Base-by-base conservation (phyloP, 2,329 filamentous ascomycete genomes). In the Talaromyces sp. region DNA sequence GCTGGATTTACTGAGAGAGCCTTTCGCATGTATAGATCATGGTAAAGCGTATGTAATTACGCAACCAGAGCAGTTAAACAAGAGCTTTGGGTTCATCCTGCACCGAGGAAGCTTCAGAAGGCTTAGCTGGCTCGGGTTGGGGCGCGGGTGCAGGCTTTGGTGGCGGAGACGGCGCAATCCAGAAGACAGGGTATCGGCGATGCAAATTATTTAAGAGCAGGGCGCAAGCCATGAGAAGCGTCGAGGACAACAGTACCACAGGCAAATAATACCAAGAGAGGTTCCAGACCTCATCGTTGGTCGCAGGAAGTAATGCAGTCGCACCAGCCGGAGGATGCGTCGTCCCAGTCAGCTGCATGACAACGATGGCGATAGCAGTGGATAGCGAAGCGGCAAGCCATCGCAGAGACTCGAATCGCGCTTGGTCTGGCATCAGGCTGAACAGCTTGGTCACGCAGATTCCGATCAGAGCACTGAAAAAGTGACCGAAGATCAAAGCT, bases 251-350 rank as follows among this genome's bases (percentile, higher is more conserved):
- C 13, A 70, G 56, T 1, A 70, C 56, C 1, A 69, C 59, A 6
- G 69, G 68, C 36, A 71, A 45, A 24, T 53, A 70, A 35, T 67
- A 67, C 68, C 68, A 71, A 2, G 68, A 70, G 8, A 70, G 60
- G 0, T 46, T 46, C 56, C 65, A 67, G 39, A 71, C 54, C 9
- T 66, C 56, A 14, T 60, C 32, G 33, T 65, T 56, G 3, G 65
- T 65, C 10, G 68, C 66, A 0, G 68, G 66, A 14, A 70, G 65
- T 24, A 71, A 52, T 14, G 65, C 69, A 8, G 68, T 70, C 7
- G 68, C 69, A 32, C 67, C 69, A n/a, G 68, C 68, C 37, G 69
- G 69, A 6, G 68, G 68, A 40, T 71, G 69, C 1, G 63, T 66
- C 5, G 67, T 70, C 7, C 65, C 61, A 1, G 69, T 71, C 41